Evolutionary conservation across 495 filamentous ascomycete species (phyloP).

Genomic region (Trichoderma parareesei): DNA sequence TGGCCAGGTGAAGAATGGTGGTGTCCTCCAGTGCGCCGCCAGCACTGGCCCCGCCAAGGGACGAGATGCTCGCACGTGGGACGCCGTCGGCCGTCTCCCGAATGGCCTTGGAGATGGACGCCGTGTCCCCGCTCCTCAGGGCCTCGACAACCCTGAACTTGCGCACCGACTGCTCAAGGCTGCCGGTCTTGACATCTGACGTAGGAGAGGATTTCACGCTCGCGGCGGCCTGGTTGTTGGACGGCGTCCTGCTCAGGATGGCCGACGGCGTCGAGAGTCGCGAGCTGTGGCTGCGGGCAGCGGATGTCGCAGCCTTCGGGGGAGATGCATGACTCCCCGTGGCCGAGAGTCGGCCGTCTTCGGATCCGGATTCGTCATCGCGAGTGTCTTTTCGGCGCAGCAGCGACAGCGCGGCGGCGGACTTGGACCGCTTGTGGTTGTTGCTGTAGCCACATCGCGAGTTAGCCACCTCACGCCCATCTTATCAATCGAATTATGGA

Average conservation of each 20-base stretch:
- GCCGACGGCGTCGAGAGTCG: constrained; percentile 33
- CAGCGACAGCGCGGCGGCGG: constrained; percentile 37
- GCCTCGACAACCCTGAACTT: constrained; percentile 93
- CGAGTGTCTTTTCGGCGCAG: constrained; percentile 36
- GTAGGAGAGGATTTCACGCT: constrained; percentile 17
- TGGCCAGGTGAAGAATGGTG: constrained; percentile 82
- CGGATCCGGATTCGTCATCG: constrained; percentile 37
- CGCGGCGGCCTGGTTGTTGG: constrained; percentile 20
- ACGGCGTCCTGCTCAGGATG: constrained; percentile 28
- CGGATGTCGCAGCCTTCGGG: constrained; percentile 24
- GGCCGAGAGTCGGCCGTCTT: constrained; percentile 31
- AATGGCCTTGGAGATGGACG: constrained; percentile 80
- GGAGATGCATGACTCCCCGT: constrained; percentile 21
- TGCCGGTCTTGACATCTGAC: constrained; percentile 33
- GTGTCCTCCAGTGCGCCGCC: constrained; percentile 60
- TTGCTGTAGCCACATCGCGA: constrained; percentile 17
- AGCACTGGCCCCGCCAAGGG: constrained; percentile 35
- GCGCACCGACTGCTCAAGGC: constrained; percentile 87
- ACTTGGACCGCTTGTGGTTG: constrained; percentile 46
- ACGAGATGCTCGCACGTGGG: constrained; percentile 44
- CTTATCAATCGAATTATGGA: neutral
- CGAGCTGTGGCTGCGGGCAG: constrained; percentile 30
- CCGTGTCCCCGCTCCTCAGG: constrained; percentile 80
- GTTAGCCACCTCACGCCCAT: neutral
- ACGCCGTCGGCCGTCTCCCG: constrained; percentile 52